phyloP scores from a whole-genome alignment of 2,329 filamentous ascomycete species.

The Aspergillus felis region DNA sequence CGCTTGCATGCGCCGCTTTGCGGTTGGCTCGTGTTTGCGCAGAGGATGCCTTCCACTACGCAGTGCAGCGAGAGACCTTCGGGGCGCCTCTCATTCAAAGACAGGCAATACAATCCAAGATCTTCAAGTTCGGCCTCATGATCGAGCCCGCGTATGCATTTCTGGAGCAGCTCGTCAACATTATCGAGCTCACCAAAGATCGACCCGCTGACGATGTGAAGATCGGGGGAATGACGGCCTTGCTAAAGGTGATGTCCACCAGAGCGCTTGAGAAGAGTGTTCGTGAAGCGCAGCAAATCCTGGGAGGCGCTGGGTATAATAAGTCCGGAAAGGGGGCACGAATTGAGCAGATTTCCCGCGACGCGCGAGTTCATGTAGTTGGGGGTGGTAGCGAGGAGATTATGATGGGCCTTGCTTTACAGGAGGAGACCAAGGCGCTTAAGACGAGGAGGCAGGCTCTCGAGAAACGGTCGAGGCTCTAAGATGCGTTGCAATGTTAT shows the following conservation, averaged over 20 bases:
- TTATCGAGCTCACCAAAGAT: constrained; percentile 45
- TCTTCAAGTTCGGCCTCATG: constrained; percentile 56
- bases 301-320: constrained; percentile 52
- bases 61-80: constrained; percentile 61
- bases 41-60: constrained; percentile 58
- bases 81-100: constrained; percentile 55
- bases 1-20: constrained; percentile 61
- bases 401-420: constrained; percentile 33
- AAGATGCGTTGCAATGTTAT: background rate
- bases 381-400: constrained; percentile 41
- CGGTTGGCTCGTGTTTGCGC: constrained; percentile 60
- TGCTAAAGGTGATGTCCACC: constrained; percentile 52
- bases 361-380: constrained; percentile 47
- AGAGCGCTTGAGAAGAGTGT: constrained; percentile 51
- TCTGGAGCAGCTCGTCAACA: constrained; percentile 58
- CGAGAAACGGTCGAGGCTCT: constrained; percentile 25
- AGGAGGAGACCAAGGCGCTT: constrained; percentile 30
- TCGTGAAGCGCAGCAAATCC: constrained; percentile 54
- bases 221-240: constrained; percentile 50
- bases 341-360: constrained; percentile 53
- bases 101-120: constrained; percentile 58
- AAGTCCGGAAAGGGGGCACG: constrained; percentile 47
- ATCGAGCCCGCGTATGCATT: constrained; percentile 62
- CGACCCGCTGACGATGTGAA: constrained; percentile 37
- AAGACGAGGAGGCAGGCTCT: constrained; percentile 23